These are phyloP conservation scores for Fusarium burgessii DNA, from an alignment of 2,329 filamentous ascomycete genomes.

Conservation along the genomic window DNA sequence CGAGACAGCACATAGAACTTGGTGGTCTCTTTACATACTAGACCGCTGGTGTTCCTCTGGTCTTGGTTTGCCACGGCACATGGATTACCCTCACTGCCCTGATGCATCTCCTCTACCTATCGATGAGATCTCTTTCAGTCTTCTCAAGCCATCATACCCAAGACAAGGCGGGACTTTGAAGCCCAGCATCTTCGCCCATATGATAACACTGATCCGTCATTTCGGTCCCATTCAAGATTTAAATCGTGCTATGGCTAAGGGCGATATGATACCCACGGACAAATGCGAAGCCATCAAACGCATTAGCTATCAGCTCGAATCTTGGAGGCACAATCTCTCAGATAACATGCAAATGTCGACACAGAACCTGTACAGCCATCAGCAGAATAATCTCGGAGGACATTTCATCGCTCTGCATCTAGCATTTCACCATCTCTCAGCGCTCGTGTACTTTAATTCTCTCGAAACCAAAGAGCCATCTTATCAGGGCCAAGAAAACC, in stretches of 20 bases:
- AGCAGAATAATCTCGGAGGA: neutral
- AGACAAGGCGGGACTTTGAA: rapidly evolving
- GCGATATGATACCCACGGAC: neutral
- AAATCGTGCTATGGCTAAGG: neutral
- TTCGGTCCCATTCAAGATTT: slow-evolving; percentile 6
- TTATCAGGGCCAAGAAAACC: neutral
- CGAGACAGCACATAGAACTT: neutral
- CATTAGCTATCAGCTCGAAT: neutral
- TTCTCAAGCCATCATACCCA: rapidly evolving
- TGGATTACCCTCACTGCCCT: neutral
- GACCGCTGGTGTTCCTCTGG: slow-evolving; percentile 15
- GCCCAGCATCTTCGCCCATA: neutral
- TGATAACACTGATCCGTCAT: neutral
- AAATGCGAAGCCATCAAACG: neutral
- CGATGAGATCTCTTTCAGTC: neutral
- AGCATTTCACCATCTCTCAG: neutral
- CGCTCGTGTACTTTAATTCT: slow-evolving; percentile 5
- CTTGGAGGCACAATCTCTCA: neutral
- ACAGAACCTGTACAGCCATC: slow-evolving; percentile 4
- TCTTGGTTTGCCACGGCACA: neutral
- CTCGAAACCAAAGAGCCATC: neutral
- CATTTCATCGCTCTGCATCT: slow-evolving; percentile 1
- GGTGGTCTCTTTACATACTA: slow-evolving; percentile 10
- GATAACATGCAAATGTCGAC: neutral
- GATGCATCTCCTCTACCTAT: neutral